A percentile compares a stretch with the other conserved stretches of the same genome.
Evolutionary conservation across 495 filamentous ascomycete species (phyloP).

Genomic region (Hypomontagnella monticulosa): DNA sequence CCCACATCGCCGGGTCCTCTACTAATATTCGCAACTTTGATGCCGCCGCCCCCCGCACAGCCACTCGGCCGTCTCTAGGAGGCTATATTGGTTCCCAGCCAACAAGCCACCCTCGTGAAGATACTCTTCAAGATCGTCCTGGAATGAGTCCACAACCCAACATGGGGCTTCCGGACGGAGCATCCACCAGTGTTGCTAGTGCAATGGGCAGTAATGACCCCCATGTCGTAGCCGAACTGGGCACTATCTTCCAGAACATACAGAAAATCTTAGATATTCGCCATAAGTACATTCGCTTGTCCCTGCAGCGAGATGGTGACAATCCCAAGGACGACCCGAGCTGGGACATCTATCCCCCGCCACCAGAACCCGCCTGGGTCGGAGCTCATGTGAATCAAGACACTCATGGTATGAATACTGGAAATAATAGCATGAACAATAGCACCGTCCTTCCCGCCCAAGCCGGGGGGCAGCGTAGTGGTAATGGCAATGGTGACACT

Average conservation of each 20-base stretch:
- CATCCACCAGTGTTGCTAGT: constrained; percentile 35
- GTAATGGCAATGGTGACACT: no score
- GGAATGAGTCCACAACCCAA: constrained; percentile 28
- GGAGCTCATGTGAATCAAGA: constrained; percentile 63
- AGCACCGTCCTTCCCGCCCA: constrained; percentile 60
- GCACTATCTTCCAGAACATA: constrained; percentile 86
- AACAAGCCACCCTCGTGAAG: constrained; percentile 18
- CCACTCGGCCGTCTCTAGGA: constrained; percentile 44
- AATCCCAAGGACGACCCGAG: constrained; percentile 86
- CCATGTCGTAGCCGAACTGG: constrained; percentile 81
- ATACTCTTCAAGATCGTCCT: constrained; percentile 37
- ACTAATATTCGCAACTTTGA: constrained; percentile 31
- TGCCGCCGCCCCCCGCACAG: constrained; percentile 44
- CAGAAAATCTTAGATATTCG: constrained; percentile 84
- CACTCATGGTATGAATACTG: constrained; percentile 50
- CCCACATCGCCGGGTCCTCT: constrained; percentile 42
- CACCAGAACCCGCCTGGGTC: constrained; percentile 90
- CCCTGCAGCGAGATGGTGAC: constrained; percentile 78
- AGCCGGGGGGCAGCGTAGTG: constrained; percentile 9
- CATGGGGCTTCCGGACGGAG: constrained; percentile 37
- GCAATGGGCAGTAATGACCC: constrained; percentile 67
- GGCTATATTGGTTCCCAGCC: constrained; percentile 24
- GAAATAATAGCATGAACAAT: constrained; percentile 63
- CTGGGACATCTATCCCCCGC: constrained; percentile 91
- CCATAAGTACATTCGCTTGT: constrained; percentile 88